phyloP scores from a whole-genome alignment of 2,329 filamentous ascomycete genomes.

The Zymoseptoria tritici region DNA sequence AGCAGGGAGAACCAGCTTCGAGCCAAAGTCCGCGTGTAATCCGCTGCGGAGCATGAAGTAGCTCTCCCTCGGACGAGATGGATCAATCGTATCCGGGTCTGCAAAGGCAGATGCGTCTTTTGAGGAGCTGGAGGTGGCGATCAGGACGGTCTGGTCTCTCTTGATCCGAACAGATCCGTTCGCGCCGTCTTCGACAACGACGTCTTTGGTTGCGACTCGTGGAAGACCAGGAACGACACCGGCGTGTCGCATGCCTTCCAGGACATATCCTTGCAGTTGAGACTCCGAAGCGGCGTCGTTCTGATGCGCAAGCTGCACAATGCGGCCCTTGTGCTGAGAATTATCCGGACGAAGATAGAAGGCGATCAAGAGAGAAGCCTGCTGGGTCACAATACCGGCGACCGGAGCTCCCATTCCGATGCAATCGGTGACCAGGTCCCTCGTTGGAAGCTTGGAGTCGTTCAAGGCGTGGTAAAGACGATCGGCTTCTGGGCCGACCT shows the following conservation, averaged over 20 bases:
- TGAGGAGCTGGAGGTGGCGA: constrained; percentile 38
- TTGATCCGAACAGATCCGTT: constrained; percentile 43
- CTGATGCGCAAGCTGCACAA: constrained; percentile 43
- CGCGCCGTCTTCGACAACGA: constrained; percentile 38
- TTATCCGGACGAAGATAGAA: constrained; percentile 45
- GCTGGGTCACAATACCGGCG: constrained; percentile 46
- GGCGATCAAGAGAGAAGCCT: constrained; percentile 47
- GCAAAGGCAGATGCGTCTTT: constrained; percentile 37
- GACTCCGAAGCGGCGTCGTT: constrained; percentile 36
- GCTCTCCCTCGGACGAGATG: constrained; percentile 34
- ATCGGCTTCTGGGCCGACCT: constrained; percentile 45
- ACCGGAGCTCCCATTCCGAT: constrained; percentile 45
- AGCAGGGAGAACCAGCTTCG: constrained; percentile 32
- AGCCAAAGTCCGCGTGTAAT: constrained; percentile 37
- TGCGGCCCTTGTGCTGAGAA: constrained; percentile 45
- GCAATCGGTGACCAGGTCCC: constrained; percentile 44
- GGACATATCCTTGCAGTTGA: constrained; percentile 48
- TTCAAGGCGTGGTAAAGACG: constrained; percentile 46
- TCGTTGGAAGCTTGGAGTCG: constrained; percentile 39
- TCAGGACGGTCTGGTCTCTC: constrained; percentile 37
- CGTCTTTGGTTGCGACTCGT: constrained; percentile 41
- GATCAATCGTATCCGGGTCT: constrained; percentile 37
- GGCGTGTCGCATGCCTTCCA: constrained; percentile 49
- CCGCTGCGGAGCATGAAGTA: constrained; percentile 34
- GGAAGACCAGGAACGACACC: constrained; percentile 47